phyloP scores from a whole-genome alignment of 1,284 basidiomycete genomes.

The Exobasidium rhododendri region DNA sequence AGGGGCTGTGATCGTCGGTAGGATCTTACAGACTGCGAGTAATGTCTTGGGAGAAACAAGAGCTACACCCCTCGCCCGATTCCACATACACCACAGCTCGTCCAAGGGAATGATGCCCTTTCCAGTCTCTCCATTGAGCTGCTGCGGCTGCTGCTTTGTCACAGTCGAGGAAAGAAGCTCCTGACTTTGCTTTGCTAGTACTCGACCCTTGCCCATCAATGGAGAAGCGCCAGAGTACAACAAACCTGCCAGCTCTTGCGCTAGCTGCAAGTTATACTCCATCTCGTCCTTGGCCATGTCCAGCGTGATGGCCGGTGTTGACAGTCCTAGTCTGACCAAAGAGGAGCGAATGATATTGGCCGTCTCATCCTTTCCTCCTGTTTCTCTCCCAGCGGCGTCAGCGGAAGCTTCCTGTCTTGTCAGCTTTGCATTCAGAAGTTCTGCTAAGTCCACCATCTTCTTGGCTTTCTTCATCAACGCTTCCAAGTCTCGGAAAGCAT shows the following conservation, averaged over 20 bases:
- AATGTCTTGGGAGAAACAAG: constrained; percentile 84
- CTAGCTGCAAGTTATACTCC: constrained; percentile 76
- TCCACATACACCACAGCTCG: constrained; percentile 97
- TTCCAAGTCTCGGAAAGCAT: constrained; percentile 83
- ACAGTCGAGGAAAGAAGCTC: not conserved
- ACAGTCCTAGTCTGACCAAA: constrained; percentile 79
- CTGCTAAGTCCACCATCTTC: constrained; percentile 84
- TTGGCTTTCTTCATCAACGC: constrained; percentile 85
- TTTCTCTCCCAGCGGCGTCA: not conserved
- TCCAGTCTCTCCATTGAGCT: constrained; percentile 17
- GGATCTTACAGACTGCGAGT: constrained; percentile 67
- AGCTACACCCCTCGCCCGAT: constrained; percentile 89
- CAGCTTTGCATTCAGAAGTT: constrained; percentile 79
- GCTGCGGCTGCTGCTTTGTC: constrained; percentile 46
- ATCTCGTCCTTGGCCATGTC: constrained; percentile 85
- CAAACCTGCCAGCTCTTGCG: constrained; percentile 74
- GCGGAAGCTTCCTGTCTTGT: constrained; percentile 61
- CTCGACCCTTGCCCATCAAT: not conserved
- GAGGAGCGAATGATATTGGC: constrained; percentile 68
- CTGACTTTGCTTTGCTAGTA: not conserved
- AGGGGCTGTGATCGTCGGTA: constrained; percentile 69
- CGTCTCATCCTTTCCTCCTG: constrained; percentile 54
- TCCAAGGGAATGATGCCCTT: constrained; percentile 73
- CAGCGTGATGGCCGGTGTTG: constrained; percentile 75
- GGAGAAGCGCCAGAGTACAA: constrained; percentile 59